phyloP scores from a whole-genome alignment of 192 early-diverging fungal species.

The Entophlyctis helioformis region DNA sequence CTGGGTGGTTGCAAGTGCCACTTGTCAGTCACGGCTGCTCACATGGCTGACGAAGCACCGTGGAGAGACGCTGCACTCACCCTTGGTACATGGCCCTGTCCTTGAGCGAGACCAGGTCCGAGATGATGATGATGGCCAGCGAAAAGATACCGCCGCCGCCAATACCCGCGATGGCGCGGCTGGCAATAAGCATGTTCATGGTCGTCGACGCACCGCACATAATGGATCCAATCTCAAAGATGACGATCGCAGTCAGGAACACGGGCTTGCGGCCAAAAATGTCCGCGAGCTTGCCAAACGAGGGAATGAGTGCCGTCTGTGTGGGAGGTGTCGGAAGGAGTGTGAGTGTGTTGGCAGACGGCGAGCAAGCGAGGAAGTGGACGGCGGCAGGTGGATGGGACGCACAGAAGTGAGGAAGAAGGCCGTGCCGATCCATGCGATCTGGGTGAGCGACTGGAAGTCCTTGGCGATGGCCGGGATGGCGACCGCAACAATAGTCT shows the following conservation, averaged over 20 bases:
- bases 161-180: constrained; percentile 64
- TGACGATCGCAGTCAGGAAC: constrained; percentile 51
- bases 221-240: constrained; percentile 68
- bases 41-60: too few relatives aligned
- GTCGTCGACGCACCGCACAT: constrained; percentile 59
- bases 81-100: constrained; percentile 72
- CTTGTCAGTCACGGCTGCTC: too few relatives aligned
- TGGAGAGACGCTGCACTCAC: background rate
- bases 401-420: constrained; percentile 21
- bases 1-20: background rate
- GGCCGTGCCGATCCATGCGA: constrained; percentile 28
- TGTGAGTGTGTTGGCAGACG: too few relatives aligned
- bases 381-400: constrained; percentile 1
- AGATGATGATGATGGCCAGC: constrained; percentile 70
- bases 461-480: constrained; percentile 17
- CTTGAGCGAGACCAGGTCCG: constrained; percentile 56
- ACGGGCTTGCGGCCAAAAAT: constrained; percentile 75
- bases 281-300: constrained; percentile 75
- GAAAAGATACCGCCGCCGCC: constrained; percentile 67
- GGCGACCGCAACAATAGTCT: constrained; percentile 29
- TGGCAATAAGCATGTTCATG: constrained; percentile 51
- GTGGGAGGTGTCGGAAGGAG: background rate
- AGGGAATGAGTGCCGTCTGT: constrained; percentile 54
- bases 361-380: constrained; percentile 3
- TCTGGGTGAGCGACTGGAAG: constrained; percentile 14